phyloP scores from a whole-genome alignment of 164 flowering plant genomes.

The Echeveria elegans region DNA sequence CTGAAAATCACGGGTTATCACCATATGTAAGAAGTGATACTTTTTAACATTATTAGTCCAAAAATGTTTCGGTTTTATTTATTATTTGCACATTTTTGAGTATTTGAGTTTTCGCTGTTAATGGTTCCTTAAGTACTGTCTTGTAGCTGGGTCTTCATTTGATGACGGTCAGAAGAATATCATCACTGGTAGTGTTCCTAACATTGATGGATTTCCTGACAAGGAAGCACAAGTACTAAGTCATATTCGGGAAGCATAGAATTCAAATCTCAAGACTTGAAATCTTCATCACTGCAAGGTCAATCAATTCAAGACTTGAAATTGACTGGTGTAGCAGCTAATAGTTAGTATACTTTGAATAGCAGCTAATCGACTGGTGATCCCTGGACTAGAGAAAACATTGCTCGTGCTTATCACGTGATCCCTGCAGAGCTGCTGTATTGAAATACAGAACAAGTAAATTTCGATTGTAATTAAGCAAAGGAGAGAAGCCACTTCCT shows the following conservation, averaged over 20 bases:
- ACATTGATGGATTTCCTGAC: constrained; percentile 18
- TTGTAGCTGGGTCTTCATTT: constrained; percentile 47
- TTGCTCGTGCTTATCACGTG: no score
- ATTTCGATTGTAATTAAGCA: no score
- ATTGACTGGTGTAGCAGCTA: no score
- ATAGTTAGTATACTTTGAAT: no score
- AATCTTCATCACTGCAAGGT: constrained; percentile 14
- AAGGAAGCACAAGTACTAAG: constrained; percentile 17
- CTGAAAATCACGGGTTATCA: no score
- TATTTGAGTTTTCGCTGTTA: neutral
- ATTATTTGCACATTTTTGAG: neutral
- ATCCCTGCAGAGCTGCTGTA: no score
- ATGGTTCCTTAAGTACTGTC: neutral
- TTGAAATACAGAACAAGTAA: no score
- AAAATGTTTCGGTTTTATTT: neutral
- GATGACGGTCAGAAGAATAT: constrained; percentile 26
- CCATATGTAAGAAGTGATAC: neutral
- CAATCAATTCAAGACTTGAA: no score
- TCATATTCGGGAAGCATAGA: neutral
- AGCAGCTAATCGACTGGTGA: no score
- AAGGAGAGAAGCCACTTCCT: no score
- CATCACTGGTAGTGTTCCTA: constrained; percentile 11
- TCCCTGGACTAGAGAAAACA: no score
- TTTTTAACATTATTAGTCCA: neutral
- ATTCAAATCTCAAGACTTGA: constrained; percentile 11